Evolutionary conservation across 2,329 filamentous ascomycete species (phyloP).

Genomic region (Periglandula ipomoeae): DNA sequence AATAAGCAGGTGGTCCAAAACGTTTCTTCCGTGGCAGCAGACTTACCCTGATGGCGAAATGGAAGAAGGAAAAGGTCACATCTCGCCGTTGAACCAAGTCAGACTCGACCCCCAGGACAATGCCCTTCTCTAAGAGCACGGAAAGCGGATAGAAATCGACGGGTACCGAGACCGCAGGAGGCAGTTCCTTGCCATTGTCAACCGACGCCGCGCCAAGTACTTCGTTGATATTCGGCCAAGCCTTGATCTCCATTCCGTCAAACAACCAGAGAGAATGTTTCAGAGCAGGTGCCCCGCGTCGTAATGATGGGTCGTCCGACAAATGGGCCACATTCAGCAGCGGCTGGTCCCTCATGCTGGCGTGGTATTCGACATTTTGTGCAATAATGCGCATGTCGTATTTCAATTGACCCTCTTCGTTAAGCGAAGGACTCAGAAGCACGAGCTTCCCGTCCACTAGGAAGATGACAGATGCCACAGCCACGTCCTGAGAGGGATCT

Average conservation of each 20-base stretch:
- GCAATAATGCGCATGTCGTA: conserved; percentile 98
- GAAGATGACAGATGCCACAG: conserved; percentile 86
- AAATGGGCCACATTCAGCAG: conserved; percentile 23
- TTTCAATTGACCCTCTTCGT: conserved; percentile 75
- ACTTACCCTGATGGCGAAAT: conserved; percentile 77
- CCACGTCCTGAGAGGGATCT: conserved; percentile 91
- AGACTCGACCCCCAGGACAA: conserved; percentile 82
- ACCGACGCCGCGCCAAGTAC: conserved; percentile 63
- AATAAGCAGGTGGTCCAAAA: no score
- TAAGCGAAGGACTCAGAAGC: conserved; percentile 76
- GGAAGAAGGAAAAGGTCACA: conserved; percentile 81
- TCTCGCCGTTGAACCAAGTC: conserved; percentile 91
- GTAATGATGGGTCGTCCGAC: conserved; percentile 15
- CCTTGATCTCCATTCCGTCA: conserved; percentile 74
- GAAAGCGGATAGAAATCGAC: conserved; percentile 96
- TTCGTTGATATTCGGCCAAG: conserved; percentile 84
- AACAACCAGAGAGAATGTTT: conserved; percentile 92
- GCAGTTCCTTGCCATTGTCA: conserved; percentile 60
- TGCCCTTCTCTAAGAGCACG: conserved; percentile 77
- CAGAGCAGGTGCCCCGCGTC: conserved; percentile 39
- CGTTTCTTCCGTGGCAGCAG: no score
- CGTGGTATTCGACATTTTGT: conserved; percentile 93
- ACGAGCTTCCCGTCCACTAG: conserved; percentile 97
- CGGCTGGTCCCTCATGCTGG: conserved; percentile 80
- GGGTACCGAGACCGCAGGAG: conserved; percentile 64